Evolutionary conservation across 2,329 filamentous ascomycete species (phyloP).

Genomic region (Colletotrichum coccodes): DNA sequence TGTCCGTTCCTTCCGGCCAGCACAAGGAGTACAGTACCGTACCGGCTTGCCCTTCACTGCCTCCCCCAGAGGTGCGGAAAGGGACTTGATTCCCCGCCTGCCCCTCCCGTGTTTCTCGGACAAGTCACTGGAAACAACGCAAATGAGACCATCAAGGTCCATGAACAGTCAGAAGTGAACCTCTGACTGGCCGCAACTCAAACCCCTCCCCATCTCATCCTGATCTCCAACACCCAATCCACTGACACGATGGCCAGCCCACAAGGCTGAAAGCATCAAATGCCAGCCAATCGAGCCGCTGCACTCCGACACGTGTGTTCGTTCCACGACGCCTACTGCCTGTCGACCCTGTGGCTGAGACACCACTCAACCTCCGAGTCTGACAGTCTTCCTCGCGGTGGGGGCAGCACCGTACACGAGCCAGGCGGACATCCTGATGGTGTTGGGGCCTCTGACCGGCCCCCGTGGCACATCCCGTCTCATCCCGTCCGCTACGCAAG

Average conservation of each 20-base stretch:
- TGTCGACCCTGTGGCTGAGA: slow-evolving; percentile 7
- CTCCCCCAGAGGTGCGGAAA: slow-evolving; percentile 2
- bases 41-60: neutral
- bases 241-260: slow-evolving; percentile 20
- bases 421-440: neutral
- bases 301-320: slow-evolving; percentile 21
- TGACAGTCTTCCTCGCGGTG: neutral
- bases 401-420: slow-evolving; percentile 12
- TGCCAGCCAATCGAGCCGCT: slow-evolving; percentile 26
- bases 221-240: slow-evolving; percentile 7
- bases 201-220: neutral
- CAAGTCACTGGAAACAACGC: slow-evolving; percentile 9
- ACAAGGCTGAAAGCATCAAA: slow-evolving; percentile 25
- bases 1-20: neutral
- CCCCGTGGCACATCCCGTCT: slow-evolving; percentile 12
- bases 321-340: neutral
- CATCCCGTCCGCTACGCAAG: neutral
- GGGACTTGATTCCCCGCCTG: neutral
- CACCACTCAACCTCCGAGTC: neutral
- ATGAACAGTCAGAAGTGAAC: neutral
- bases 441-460: slow-evolving; percentile 9
- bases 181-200: neutral
- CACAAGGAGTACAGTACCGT: neutral
- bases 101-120: neutral
- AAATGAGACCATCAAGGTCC: slow-evolving; percentile 26